Conservation (phyloP, 129 eudicot genomes). For the Daucus carota region DH1_v3.0 NC_030386.2:38408001-38408500, state of each 20-base stretch:
- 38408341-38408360: slow-evolving; percentile 7
- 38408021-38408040: slow-evolving; percentile 54
- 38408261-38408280: not conserved
- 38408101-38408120: slow-evolving; percentile 68
- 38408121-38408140: slow-evolving; percentile 59
- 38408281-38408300: not conserved
- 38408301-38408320: not conserved
- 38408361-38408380: slow-evolving; percentile 1
- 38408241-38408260: not conserved
- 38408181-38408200: slow-evolving; percentile 23
- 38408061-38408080: slow-evolving; percentile 57
- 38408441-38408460: not conserved
- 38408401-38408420: slow-evolving; percentile 9
- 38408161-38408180: slow-evolving; percentile 24
- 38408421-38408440: not conserved
- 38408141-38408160: slow-evolving; percentile 9
- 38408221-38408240: slow-evolving; percentile 15
- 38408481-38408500: slow-evolving; percentile 3
- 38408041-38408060: slow-evolving; percentile 42
- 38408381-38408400: slow-evolving; percentile 14
- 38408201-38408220: slow-evolving; percentile 23
- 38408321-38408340: not conserved
- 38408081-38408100: slow-evolving; percentile 37
- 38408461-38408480: not conserved
- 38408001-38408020: slow-evolving; percentile 61